A percentile compares a stretch with the other conserved stretches of the same genome.
These are phyloP conservation scores for Fraxinus quadrangulata DNA, from an alignment of 257 asterid genomes.

Conservation along the genomic window DNA sequence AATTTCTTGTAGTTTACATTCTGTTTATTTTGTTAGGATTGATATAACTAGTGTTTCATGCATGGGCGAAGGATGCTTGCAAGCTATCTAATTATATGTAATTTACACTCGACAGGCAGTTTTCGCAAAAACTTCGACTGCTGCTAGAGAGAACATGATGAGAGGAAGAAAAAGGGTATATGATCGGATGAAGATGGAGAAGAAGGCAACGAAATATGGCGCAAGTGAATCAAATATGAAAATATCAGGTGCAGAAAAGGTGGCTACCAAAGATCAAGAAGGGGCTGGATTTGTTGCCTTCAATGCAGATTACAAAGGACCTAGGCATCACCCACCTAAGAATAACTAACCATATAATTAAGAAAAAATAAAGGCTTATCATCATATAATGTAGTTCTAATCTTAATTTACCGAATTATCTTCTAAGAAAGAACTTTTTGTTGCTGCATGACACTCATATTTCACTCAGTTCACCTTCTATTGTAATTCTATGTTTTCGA, in stretches of 20 bases:
- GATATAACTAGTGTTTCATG: no score
- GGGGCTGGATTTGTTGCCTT: constrained; percentile 48
- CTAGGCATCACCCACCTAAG: constrained; percentile 69
- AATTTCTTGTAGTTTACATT: no score
- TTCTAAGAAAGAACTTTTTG: background rate
- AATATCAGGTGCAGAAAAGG: constrained; percentile 31
- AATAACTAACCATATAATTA: constrained; percentile 40
- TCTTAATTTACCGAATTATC: background rate
- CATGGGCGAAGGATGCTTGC: no score
- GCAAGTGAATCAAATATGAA: constrained; percentile 13
- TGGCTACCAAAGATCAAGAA: constrained; percentile 15
- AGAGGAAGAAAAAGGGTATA: constrained; percentile 32
- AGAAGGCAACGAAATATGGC: background rate
- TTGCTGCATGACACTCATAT: background rate
- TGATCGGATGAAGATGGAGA: constrained; percentile 17
- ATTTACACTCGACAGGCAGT: background rate
- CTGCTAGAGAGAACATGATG: constrained; percentile 1
- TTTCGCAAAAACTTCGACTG: background rate
- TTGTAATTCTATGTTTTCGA: background rate
- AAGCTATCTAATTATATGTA: background rate
- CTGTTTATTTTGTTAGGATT: no score
- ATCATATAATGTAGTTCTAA: background rate
- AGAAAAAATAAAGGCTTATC: background rate
- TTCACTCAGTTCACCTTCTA: background rate
- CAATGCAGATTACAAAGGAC: constrained; percentile 64